A percentile compares a stretch with the other conserved stretches of the same genome.
These are phyloP conservation scores for Spizellomyces punctatus DNA, from an alignment of 192 early-diverging fungal genomes.

Conservation along the genomic window DNA sequence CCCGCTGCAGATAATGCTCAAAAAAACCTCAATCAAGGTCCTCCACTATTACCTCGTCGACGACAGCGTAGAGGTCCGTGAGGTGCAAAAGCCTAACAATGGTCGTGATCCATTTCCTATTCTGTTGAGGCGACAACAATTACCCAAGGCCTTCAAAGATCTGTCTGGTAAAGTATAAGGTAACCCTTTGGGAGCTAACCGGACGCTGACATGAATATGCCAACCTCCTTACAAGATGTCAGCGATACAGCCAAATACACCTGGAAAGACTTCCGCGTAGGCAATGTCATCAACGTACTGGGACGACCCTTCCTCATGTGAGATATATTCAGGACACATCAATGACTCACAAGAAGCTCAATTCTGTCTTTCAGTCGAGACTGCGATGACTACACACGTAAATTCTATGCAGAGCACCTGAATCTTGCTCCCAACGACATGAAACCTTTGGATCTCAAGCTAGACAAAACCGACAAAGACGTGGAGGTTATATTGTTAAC, in stretches of 20 bases:
- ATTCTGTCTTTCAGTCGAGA: conserved; percentile 45
- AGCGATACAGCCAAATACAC: conserved; percentile 56
- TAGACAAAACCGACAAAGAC: conserved; percentile 1
- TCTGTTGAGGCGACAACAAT: conserved; percentile 56
- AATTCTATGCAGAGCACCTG: conserved; percentile 50
- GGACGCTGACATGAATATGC: background rate
- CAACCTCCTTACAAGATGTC: conserved; percentile 28
- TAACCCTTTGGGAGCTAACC: background rate
- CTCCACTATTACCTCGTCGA: conserved; percentile 69
- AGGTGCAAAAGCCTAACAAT: conserved; percentile 64
- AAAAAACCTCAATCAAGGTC: conserved; percentile 17
- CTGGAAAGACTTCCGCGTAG: conserved; percentile 63
- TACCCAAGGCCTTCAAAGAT: conserved; percentile 59
- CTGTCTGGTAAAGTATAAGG: conserved; percentile 39
- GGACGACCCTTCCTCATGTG: conserved; percentile 63
- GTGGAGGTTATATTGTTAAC: background rate
- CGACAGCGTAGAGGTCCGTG: conserved; percentile 66
- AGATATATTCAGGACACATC: background rate
- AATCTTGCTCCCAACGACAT: conserved; percentile 20
- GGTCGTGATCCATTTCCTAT: conserved; percentile 65
- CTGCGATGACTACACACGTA: conserved; percentile 66
- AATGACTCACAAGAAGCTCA: background rate
- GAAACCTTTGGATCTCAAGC: conserved; percentile 5
- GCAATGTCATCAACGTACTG: conserved; percentile 59
- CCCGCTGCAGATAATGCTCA: too few relatives aligned